Conservation (phyloP, 305 asterid species). For the Ajuga reptans region DNA sequence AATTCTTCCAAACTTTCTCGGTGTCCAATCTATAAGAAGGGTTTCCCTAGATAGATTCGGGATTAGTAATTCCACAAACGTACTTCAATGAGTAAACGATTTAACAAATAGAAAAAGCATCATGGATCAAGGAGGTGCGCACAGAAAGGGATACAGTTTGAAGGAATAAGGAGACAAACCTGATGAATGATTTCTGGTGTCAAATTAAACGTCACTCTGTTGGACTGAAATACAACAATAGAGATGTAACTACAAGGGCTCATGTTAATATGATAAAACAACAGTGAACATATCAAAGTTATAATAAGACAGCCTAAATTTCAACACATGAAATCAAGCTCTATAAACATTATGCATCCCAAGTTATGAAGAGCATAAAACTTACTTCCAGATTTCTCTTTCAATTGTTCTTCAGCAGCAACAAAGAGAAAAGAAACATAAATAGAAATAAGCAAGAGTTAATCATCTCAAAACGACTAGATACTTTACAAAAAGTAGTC, state of each 20-base stretch:
- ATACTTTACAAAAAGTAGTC: neutral
- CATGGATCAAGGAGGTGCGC: neutral
- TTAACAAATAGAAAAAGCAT: slow-evolving; percentile 11
- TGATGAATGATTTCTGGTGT: slow-evolving; percentile 97
- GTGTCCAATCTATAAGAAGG: slow-evolving; percentile 5
- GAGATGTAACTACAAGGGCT: slow-evolving; percentile 22
- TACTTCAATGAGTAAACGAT: slow-evolving; percentile 2
- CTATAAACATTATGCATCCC: neutral
- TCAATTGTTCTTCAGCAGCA: neutral
- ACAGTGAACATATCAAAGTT: neutral
- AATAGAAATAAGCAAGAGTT: neutral
- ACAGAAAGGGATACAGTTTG: slow-evolving; percentile 5
- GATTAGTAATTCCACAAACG: neutral
- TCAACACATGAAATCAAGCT: slow-evolving; percentile 14
- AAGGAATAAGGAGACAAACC: slow-evolving; percentile 40
- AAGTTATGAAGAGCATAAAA: neutral
- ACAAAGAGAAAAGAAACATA: neutral
- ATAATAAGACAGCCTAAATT: neutral
- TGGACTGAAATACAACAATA: slow-evolving; percentile 54
- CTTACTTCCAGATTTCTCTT: neutral
- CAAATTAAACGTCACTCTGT: slow-evolving; percentile 90
- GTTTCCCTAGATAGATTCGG: neutral
- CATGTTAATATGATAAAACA: slow-evolving; percentile 18
- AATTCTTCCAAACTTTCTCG: slow-evolving; percentile 9
- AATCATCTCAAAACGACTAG: slow-evolving; percentile 4